Conservation (phyloP, 257 asterid species). For the Schizonepeta tenuifolia region DNA sequence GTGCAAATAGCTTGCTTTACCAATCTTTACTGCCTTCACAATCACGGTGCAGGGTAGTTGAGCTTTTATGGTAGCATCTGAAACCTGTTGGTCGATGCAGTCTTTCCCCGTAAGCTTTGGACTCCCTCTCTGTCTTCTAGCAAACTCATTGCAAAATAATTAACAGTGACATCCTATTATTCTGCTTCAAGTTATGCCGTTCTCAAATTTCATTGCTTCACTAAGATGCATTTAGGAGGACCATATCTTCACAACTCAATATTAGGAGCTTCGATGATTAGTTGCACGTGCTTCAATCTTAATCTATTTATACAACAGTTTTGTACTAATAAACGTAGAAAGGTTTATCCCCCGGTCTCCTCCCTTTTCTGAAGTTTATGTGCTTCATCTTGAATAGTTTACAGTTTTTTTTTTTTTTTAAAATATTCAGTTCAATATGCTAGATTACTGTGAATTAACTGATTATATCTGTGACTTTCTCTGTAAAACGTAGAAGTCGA, state of each 20-base stretch:
- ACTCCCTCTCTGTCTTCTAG: not conserved
- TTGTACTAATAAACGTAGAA: slow-evolving; percentile 21
- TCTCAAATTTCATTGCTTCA: slow-evolving; percentile 49
- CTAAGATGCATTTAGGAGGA: slow-evolving; percentile 70
- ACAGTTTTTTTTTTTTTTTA: not conserved
- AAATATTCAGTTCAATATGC: not conserved
- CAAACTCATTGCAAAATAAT: not conserved
- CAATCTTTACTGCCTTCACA: too few species aligned
- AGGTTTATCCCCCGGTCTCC: not conserved
- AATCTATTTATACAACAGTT: slow-evolving; percentile 6
- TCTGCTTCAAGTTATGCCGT: too few species aligned
- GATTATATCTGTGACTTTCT: not conserved
- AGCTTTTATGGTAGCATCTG: too few species aligned
- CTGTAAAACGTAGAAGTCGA: not conserved
- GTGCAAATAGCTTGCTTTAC: not conserved
- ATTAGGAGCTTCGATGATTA: too few species aligned
- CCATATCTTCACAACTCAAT: too few species aligned
- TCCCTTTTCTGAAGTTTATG: not conserved
- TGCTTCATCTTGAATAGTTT: not conserved
- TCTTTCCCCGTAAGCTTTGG: not conserved
- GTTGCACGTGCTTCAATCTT: slow-evolving; percentile 41
- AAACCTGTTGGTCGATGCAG: too few species aligned
- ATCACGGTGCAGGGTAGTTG: too few species aligned
- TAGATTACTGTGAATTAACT: not conserved
- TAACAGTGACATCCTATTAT: slow-evolving; percentile 55